Base-by-base conservation (phyloP, 495 filamentous ascomycete genomes). In the Trichoderma gamsii region DNA sequence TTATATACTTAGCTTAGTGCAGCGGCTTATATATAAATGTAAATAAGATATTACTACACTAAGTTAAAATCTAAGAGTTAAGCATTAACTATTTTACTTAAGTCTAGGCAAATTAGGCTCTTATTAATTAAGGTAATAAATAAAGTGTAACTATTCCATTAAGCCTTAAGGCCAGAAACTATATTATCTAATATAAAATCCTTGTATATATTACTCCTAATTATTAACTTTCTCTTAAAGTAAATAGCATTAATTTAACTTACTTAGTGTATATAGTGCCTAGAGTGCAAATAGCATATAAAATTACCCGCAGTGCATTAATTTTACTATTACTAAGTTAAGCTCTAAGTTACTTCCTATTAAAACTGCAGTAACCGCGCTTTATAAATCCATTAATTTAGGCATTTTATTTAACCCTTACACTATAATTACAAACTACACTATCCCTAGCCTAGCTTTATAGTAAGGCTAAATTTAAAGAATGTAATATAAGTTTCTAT, bases 231-330 rank as follows among this genome's bases (percentile, higher is more conserved):
- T 29, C 9, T 12, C 52, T 23, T 16, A 15, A 29, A 4, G 11
- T 12, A 15, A 2, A 12, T 1, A 61, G 7, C 27, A 29, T 29
- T 61, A 27, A 61, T 2, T 23, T 61, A 61, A 61, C 25, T 9
- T 61, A 1, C 15, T 12, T 23, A 61, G 52, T 61, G 52, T 88
- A 21, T 86, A 89, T 78, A 80, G 80, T 27, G 86, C 83, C 12
- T 76, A 69, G 5, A 74, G 76, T 12, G 67, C 74, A 35, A 77
- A 84, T 70, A 86, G 87, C 25, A 86, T 87, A 1, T 87, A 91
- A 78, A 86, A 84, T 78, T 91, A 90, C 76, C 88, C 87, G 8
- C 74, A 87, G 66, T 91, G 88, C 74, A 76, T 89, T 74, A 90
- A 89, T 77, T 74, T 90, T 68, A 78, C 85, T 69, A 79, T 91